Evolutionary conservation across 306 rosid species (phyloP), one percentile per base, ranked within the genome.

Genomic region (Prunus fruticosa): DNA sequence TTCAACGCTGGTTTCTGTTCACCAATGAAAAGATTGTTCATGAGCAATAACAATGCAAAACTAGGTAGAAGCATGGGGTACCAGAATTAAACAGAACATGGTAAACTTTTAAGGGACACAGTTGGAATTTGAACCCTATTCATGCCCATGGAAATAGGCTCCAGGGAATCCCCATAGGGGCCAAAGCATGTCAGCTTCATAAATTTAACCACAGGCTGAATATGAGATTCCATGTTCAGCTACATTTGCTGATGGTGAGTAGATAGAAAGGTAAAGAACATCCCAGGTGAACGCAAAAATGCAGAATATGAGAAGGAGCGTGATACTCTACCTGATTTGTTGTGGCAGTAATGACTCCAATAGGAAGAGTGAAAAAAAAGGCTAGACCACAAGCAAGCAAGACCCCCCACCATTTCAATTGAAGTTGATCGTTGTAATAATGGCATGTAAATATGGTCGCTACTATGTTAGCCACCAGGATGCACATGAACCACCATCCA

Each of bases 371-470:
- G 85, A 93, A 93, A 12, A 81, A 64, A 11, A 90, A 19, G 53
- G 93, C 94, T 50, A 93, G 52, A 70, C 63, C 60, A 74, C 97
- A 90, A 6, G 97, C 97, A 54, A 93, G 82, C 69, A 90, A 52
- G 67, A 93, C 86, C 34, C 97, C 93, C 96, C 97, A 93, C 97
- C 96, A 93, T 69, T 91, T 89, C 68, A 93, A 56, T 71, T 93
- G 97, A 53, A 93, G 92, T 65, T 89, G 81, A 67, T 85, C 79
- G 0, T 80, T 90, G 65, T 80, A 90, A 75, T 86, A 86, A 73
- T 93, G 83, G 47, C 97, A 93, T 15, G 84, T 50, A 76, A 89
- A 85, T 53, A 84, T 67, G 70, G 88, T 83, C 0, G 79, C 87
- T 0, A 75, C 73, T 53, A 93, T 84, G 89, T 86, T 93, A 76